phyloP scores from a whole-genome alignment of 2,329 filamentous ascomycete species.

The Dactylellina parvicollis region DNA sequence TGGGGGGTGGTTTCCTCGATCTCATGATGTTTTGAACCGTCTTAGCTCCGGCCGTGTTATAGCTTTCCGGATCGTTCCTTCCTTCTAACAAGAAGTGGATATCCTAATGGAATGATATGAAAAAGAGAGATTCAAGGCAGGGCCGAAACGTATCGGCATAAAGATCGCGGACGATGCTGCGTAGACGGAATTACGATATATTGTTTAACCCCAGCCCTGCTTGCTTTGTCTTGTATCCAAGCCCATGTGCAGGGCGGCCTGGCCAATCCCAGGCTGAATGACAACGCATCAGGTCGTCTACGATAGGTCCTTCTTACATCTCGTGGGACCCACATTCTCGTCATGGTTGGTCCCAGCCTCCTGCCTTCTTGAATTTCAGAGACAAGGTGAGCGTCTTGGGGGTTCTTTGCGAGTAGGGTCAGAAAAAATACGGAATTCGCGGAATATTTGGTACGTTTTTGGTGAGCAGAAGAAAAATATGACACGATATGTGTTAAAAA shows the following conservation, averaged over 20 bases:
- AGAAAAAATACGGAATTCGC: not conserved
- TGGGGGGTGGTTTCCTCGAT: not conserved
- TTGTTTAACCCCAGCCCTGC: slow-evolving; percentile 19
- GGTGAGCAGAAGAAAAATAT: slow-evolving; percentile 18
- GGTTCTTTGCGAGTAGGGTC: not conserved
- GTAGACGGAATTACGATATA: slow-evolving; percentile 37
- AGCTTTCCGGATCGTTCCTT: slow-evolving; percentile 7
- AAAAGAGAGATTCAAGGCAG: slow-evolving; percentile 21
- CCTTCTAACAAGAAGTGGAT: slow-evolving; percentile 21
- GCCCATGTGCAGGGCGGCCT: slow-evolving; percentile 29
- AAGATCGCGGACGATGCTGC: slow-evolving; percentile 29
- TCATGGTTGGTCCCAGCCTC: slow-evolving; percentile 53
- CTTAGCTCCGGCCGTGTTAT: not conserved
- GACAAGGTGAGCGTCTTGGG: slow-evolving; percentile 1
- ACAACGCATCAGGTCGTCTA: slow-evolving; percentile 53
- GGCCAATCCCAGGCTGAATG: slow-evolving; percentile 50
- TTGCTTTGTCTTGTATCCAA: no score
- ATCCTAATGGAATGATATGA: slow-evolving; percentile 11
- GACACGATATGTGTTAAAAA: not conserved
- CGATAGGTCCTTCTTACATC: slow-evolving; percentile 52
- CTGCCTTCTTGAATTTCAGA: slow-evolving; percentile 36
- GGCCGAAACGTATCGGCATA: slow-evolving; percentile 6
- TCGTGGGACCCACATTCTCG: slow-evolving; percentile 53
- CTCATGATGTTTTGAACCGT: not conserved
- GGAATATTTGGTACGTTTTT: no score